Conservation (phyloP, 805 yeast species). For the Kluyveromyces siamensis region DNA sequence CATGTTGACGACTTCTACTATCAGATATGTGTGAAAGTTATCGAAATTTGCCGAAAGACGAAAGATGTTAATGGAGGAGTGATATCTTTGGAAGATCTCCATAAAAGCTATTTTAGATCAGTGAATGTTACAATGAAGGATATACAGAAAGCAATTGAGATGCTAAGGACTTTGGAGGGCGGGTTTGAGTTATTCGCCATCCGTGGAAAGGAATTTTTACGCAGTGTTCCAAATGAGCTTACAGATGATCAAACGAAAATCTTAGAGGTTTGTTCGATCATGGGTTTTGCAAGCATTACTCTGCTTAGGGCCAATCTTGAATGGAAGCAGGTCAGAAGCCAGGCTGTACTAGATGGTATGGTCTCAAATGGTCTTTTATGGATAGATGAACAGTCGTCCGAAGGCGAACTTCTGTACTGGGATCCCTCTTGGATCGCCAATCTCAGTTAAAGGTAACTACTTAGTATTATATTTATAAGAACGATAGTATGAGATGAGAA, state of each 20-base stretch:
- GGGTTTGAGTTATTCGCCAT: slow-evolving; percentile 60
- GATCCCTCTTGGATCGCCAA: slow-evolving; percentile 61
- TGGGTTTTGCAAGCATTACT: slow-evolving; percentile 63
- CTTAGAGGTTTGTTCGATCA: slow-evolving; percentile 63
- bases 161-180: slow-evolving; percentile 51
- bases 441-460: neutral
- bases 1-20: slow-evolving; percentile 44
- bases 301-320: slow-evolving; percentile 62
- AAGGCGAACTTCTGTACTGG: slow-evolving; percentile 48
- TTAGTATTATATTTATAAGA: neutral
- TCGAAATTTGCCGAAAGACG: slow-evolving; percentile 67
- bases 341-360: slow-evolving; percentile 65
- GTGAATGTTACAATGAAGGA: slow-evolving; percentile 38
- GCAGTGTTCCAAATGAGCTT: slow-evolving; percentile 55
- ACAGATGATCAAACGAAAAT: slow-evolving; percentile 62
- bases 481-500: neutral
- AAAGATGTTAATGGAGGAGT: slow-evolving; percentile 76
- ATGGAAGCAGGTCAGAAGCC: slow-evolving; percentile 62
- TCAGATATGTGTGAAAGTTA: slow-evolving; percentile 62
- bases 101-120: slow-evolving; percentile 22
- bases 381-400: slow-evolving; percentile 53
- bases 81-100: slow-evolving; percentile 49
- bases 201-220: slow-evolving; percentile 43
- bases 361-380: slow-evolving; percentile 75
- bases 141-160: slow-evolving; percentile 44